A percentile compares a stretch with the other conserved stretches of the same genome.
These are phyloP conservation scores for Cyberlindnera euphorbiae DNA, from an alignment of 805 yeast genomes.

Conservation along the genomic window DNA sequence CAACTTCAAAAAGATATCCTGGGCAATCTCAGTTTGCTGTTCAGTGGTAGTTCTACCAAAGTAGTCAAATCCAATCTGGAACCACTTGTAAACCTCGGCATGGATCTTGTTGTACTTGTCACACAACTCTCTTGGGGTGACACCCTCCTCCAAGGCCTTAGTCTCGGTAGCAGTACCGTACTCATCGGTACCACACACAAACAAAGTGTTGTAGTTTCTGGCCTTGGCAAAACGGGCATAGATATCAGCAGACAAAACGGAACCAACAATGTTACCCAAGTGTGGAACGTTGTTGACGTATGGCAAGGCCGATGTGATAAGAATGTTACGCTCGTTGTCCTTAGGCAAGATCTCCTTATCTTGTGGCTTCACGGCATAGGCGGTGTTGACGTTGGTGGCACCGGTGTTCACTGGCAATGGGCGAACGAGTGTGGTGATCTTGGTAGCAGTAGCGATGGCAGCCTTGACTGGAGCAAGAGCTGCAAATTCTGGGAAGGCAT, in stretches of 20 bases:
- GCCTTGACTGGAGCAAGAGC: slow-evolving; percentile 33
- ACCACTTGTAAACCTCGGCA: slow-evolving; percentile 92
- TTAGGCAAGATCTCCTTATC: slow-evolving; percentile 50
- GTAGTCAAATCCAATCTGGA: slow-evolving; percentile 87
- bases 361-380: slow-evolving; percentile 24
- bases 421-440: slow-evolving; percentile 41
- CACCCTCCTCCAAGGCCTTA: slow-evolving; percentile 90
- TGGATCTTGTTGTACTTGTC: slow-evolving; percentile 86
- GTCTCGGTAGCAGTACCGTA: slow-evolving; percentile 99
- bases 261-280: slow-evolving; percentile 94
- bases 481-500: slow-evolving; percentile 25
- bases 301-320: slow-evolving; percentile 95
- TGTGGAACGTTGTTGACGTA: slow-evolving; percentile 98
- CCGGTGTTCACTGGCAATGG: slow-evolving; percentile 40
- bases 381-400: slow-evolving; percentile 25
- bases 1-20: slow-evolving; percentile 79
- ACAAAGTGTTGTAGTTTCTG: slow-evolving; percentile 83
- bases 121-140: slow-evolving; percentile 84
- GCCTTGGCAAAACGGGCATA: slow-evolving; percentile 85
- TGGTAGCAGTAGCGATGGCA: slow-evolving; percentile 43
- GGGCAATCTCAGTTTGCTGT: slow-evolving; percentile 91
- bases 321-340: slow-evolving; percentile 61
- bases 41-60: slow-evolving; percentile 96
- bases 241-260: slow-evolving; percentile 91
- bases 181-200: slow-evolving; percentile 96